phyloP scores from a whole-genome alignment of 257 asterid genomes.

The Primulina tabacum region DNA sequence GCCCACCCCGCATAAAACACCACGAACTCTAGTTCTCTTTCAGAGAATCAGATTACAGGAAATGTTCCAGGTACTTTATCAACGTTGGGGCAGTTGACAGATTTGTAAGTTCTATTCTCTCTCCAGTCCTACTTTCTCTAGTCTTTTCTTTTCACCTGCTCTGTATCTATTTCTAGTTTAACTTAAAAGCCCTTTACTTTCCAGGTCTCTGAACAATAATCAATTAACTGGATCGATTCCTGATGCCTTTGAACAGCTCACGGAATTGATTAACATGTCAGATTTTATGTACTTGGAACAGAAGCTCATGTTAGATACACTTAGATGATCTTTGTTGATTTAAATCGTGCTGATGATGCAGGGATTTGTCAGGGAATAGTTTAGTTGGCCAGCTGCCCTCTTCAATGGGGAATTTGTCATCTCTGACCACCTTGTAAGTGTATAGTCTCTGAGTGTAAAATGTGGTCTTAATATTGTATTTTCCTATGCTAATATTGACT shows the following conservation, averaged over 20 bases:
- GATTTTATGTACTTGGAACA: conserved; percentile 19
- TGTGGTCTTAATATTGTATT: not conserved
- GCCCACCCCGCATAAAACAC: conserved; percentile 23
- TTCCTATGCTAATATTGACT: not conserved
- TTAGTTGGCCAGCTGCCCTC: conserved; percentile 73
- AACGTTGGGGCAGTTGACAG: conserved; percentile 51
- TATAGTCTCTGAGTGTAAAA: conserved; percentile 8
- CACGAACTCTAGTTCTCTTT: conserved; percentile 45
- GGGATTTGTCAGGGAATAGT: conserved; percentile 77
- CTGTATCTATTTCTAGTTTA: conserved; percentile 9
- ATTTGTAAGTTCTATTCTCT: conserved; percentile 50
- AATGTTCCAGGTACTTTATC: conserved; percentile 56
- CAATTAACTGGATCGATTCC: conserved; percentile 71
- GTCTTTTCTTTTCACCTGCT: not conserved
- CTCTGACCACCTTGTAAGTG: conserved; percentile 71
- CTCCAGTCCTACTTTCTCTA: not conserved
- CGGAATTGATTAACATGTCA: conserved; percentile 52
- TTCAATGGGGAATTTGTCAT: conserved; percentile 65
- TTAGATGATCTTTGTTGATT: conserved; percentile 10
- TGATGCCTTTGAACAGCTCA: conserved; percentile 62
- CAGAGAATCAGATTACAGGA: conserved; percentile 69
- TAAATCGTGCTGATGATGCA: conserved; percentile 29
- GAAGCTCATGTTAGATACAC: conserved; percentile 7
- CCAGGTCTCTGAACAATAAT: conserved; percentile 64
- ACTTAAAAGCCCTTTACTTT: conserved; percentile 19